Percentiles rank a stretch among this genome's conserved stretches.
Evolutionary conservation across 345 rosid species (phyloP).

Genomic region (Lepidium aucheri): DNA sequence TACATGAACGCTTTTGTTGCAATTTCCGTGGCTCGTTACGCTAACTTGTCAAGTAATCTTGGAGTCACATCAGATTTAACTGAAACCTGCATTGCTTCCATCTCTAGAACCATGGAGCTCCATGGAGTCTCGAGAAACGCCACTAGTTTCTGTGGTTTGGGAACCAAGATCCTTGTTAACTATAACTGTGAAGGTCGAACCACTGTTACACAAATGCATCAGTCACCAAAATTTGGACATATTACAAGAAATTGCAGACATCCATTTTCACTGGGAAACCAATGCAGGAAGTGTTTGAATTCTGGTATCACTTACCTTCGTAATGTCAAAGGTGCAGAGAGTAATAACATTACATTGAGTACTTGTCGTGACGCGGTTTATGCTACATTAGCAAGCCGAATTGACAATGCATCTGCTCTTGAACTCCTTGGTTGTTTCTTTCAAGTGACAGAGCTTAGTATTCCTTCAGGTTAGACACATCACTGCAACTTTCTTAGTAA

Average conservation of each 20-base stretch:
- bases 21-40: constrained; percentile 62
- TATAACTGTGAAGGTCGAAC: constrained; percentile 66
- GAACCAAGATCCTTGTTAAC: constrained; percentile 70
- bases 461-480: constrained; percentile 41
- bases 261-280: constrained; percentile 40
- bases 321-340: constrained; percentile 47
- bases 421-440: constrained; percentile 78
- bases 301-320: constrained; percentile 73
- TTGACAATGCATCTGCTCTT: constrained; percentile 46
- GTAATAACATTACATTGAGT: constrained; percentile 58
- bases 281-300: constrained; percentile 74
- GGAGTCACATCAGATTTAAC: constrained; percentile 54
- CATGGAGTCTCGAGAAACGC: constrained; percentile 79
- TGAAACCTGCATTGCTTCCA: constrained; percentile 52
- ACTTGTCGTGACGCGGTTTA: constrained; percentile 88
- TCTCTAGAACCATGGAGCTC: constrained; percentile 55
- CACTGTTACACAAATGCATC: constrained; percentile 69
- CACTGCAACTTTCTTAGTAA: neutral
- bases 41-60: constrained; percentile 60
- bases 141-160: constrained; percentile 65
- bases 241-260: constrained; percentile 57
- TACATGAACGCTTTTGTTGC: constrained; percentile 88
- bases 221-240: constrained; percentile 58
- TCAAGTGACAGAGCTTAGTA: constrained; percentile 57
- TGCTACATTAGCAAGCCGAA: constrained; percentile 64